These are phyloP conservation scores for Clonostachys solani DNA, from an alignment of 2,329 filamentous ascomycete species.

Conservation along the genomic window DNA sequence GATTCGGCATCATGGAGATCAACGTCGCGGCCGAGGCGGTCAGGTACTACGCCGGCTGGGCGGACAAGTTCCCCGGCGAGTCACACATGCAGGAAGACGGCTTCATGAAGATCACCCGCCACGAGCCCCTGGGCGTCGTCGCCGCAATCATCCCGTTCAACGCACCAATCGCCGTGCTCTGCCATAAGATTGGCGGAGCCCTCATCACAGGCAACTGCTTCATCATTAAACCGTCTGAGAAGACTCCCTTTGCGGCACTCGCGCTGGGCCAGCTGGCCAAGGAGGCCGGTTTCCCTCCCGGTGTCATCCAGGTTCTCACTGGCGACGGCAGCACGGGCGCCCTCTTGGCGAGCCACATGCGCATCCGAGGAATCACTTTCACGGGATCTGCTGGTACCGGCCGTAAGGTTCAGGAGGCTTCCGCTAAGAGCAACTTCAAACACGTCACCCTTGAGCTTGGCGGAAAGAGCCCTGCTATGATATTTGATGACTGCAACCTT, in stretches of 20 bases:
- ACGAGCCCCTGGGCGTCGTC: background rate
- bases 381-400: conserved; percentile 66
- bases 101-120: background rate
- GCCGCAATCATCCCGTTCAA: background rate
- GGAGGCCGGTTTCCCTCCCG: conserved; percentile 35
- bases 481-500: conserved; percentile 60
- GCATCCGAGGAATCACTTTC: conserved; percentile 56
- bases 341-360: conserved; percentile 59
- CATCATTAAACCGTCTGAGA: conserved; percentile 38
- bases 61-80: background rate
- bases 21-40: too few species aligned
- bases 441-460: conserved; percentile 61
- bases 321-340: conserved; percentile 53
- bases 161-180: too few species aligned
- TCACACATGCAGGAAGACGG: background rate
- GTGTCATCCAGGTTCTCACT: conserved; percentile 33
- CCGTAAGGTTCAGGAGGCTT: conserved; percentile 65
- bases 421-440: conserved; percentile 57
- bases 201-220: conserved; percentile 28
- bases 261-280: conserved; percentile 25
- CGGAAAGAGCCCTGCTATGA: conserved; percentile 58
- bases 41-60: background rate
- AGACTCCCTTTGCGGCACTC: conserved; percentile 33
- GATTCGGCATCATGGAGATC: too few species aligned
- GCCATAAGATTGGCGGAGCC: too few species aligned